Conservation (phyloP, 257 asterid genomes). For the Gynochthodes officinalis region DNA sequence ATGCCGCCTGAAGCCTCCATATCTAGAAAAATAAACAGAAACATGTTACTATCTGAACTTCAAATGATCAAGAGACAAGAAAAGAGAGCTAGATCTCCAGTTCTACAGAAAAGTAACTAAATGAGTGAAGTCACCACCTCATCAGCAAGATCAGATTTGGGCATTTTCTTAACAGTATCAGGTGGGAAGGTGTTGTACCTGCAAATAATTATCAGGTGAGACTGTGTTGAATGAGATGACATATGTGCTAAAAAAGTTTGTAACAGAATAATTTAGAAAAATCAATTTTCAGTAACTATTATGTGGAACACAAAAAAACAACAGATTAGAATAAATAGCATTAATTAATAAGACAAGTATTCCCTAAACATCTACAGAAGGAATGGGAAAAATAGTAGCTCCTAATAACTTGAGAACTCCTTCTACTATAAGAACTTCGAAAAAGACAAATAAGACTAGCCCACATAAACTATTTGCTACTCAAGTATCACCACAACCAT, state of each 20-base stretch:
- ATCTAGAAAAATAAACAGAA: constrained; percentile 42
- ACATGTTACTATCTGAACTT: neutral
- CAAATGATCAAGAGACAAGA: neutral
- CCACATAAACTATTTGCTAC: neutral
- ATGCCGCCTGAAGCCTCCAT: constrained; percentile 77
- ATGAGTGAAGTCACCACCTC: constrained; percentile 49
- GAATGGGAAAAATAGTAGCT: too few relatives aligned
- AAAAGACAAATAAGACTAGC: neutral
- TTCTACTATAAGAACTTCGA: constrained; percentile 6
- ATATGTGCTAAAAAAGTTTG: neutral
- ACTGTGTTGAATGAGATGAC: neutral
- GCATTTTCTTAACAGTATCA: constrained; percentile 81
- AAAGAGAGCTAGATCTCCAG: neutral
- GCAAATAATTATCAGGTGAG: constrained; percentile 8
- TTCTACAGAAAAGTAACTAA: neutral
- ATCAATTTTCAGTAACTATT: neutral
- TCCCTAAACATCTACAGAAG: neutral
- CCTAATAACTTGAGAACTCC: too few relatives aligned
- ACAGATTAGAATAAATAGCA: neutral
- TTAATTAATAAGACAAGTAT: neutral
- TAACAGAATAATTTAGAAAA: neutral
- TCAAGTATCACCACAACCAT: neutral
- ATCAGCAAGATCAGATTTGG: constrained; percentile 72
- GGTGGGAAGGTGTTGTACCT: constrained; percentile 88
- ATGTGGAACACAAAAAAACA: neutral